These are phyloP conservation scores for Cercospora sojina DNA, from an alignment of 2,329 filamentous ascomycete genomes.

Conservation along the genomic window DNA sequence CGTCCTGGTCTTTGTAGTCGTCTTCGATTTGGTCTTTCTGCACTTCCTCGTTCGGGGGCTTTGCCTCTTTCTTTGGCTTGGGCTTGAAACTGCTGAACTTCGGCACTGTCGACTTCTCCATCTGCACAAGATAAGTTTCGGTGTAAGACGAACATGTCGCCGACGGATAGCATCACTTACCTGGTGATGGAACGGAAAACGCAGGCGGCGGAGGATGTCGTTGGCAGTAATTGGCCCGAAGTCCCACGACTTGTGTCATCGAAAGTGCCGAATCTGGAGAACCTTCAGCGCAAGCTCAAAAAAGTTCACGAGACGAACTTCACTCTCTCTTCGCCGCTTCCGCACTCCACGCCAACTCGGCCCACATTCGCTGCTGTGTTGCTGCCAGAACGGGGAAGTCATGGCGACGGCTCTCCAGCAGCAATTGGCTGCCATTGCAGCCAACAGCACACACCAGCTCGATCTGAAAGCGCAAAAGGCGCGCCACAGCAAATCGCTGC, in stretches of 20 bases:
- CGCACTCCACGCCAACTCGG: background rate
- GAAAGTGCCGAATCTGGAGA: background rate
- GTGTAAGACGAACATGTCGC: background rate
- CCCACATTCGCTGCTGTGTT: background rate
- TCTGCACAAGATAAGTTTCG: conserved; percentile 3
- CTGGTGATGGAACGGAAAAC: background rate
- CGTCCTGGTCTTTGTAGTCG: background rate
- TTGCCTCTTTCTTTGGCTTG: conserved; percentile 35
- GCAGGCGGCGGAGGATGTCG: background rate
- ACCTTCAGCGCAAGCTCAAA: conserved; percentile 3
- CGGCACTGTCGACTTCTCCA: conserved; percentile 50
- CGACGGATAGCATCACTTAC: background rate
- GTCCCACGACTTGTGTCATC: conserved; percentile 3
- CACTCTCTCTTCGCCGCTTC: background rate
- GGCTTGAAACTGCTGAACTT: conserved; percentile 75
- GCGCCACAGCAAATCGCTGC: conserved; percentile 88
- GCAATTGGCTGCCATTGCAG: conserved; percentile 90
- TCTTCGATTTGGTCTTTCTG: background rate
- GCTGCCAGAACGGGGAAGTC: background rate
- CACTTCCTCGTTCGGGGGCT: conserved; percentile 21
- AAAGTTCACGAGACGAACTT: conserved; percentile 8
- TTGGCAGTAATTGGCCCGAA: background rate
- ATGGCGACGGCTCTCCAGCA: conserved; percentile 88
- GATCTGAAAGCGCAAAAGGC: conserved; percentile 91
- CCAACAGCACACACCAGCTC: conserved; percentile 83